Base-by-base conservation (phyloP, 176 grass and related monocot species). In the Ensete ventricosum region DNA sequence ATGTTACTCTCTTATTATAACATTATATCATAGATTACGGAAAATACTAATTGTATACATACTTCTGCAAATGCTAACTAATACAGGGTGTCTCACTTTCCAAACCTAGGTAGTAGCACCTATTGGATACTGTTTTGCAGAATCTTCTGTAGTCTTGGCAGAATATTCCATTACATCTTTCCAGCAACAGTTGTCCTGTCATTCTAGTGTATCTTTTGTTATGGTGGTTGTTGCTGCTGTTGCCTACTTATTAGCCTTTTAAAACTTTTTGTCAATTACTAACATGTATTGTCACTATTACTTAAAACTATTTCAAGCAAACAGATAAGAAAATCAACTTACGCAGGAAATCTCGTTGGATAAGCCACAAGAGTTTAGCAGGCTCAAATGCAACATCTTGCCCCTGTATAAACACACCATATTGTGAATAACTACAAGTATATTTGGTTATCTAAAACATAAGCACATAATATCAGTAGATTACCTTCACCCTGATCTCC, bases 331-430 rank as follows among this genome's bases (percentile, higher is more conserved):
- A 50, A 49, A 77, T 29, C 27, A 87, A 83, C 88, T 89, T 88
- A 93, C 95, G 76, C 9, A 98, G 88, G 52, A 98, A 98, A 71
- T 98, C 94, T 60, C 88, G 87, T 76, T 98, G 95, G 69, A 98
- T 98, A 78, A 98, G 82, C 95, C 95, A 93, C 11, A 98, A 73
- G 80, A 98, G 90, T 64, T 98, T 98, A 82, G 95, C 90, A 75
- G 90, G 90, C 69, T 98, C 90, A 91, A 98, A 93, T 82, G 88
- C 88, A 82, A 91, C 76, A 91, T 93, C 88, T 84, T 93, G 88
- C 16, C 95, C 94, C 90, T 98, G 77, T 73, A 93, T 62, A 54
- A 49, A 73, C 12, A 26, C 24, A 1, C 14, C 52, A 53, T 21
- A 64, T 23, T 73, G 71, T 73, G 11, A 64, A 53, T 53, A 73